Percentiles rank a stretch among this genome's conserved stretches.
phyloP scores from a whole-genome alignment of 768 basidiomycete genomes.

The Rhizopogon vinicolor region DNA sequence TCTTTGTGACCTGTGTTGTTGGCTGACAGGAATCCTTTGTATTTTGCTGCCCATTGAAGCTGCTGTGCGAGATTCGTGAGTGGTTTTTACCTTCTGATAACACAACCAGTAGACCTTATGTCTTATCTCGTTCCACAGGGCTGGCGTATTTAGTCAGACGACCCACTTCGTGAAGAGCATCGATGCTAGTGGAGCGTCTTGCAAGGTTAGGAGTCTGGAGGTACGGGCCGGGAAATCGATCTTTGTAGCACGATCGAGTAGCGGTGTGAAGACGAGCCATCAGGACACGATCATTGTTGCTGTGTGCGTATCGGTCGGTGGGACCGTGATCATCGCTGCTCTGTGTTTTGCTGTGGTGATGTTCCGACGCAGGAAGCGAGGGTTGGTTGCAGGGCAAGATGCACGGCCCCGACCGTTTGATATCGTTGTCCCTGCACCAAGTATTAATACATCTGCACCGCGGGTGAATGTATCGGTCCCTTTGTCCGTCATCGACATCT shows the following conservation, averaged over 20 bases:
- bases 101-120: not conserved
- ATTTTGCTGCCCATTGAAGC: slow-evolving; percentile 20
- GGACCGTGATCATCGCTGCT: slow-evolving; percentile 11
- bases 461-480: not conserved
- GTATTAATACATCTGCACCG: not conserved
- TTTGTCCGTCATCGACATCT: not conserved
- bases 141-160: slow-evolving; percentile 28
- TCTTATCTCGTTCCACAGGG: slow-evolving; percentile 21
- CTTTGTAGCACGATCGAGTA: not conserved
- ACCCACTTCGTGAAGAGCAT: slow-evolving; percentile 1
- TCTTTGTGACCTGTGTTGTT: not conserved
- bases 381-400: slow-evolving; percentile 15
- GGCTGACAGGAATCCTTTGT: not conserved
- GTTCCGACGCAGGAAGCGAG: slow-evolving; percentile 10
- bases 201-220: not conserved
- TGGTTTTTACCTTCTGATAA: slow-evolving; percentile 2
- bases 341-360: slow-evolving; percentile 13
- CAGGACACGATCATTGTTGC: slow-evolving; percentile 9
- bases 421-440: slow-evolving; percentile 7
- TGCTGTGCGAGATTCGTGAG: slow-evolving; percentile 40
- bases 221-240: not conserved
- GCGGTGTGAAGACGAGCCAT: not conserved
- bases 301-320: slow-evolving; percentile 18
- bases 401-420: slow-evolving; percentile 22
- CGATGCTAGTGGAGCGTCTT: slow-evolving; percentile 3